A percentile compares a stretch with the other conserved stretches of the same genome.
Conservation (phyloP, 2,329 filamentous ascomycete species). For the Endothia cerciana region DNA sequence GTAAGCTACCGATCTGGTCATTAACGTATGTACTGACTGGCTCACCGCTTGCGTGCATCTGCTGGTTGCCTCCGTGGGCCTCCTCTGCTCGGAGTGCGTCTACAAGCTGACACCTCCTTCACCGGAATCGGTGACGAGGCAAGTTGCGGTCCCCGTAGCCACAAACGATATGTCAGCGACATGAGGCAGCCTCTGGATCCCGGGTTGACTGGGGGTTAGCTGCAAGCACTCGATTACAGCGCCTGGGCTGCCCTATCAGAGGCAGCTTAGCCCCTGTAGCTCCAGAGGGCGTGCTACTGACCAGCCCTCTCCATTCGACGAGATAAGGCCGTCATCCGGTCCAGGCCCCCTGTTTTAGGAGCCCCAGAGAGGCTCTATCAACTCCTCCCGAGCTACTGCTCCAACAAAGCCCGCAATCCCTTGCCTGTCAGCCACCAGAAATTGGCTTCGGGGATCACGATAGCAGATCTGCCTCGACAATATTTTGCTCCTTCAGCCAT, state of each 20-base stretch:
- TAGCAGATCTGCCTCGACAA: not conserved
- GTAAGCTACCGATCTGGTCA: not conserved
- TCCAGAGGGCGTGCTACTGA: conserved; percentile 10
- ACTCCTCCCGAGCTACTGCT: not conserved
- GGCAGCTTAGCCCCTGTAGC: not conserved
- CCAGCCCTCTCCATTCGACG: conserved; percentile 24
- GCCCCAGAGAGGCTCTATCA: conserved; percentile 10
- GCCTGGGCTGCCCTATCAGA: conserved; percentile 7
- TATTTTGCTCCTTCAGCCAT: not conserved
- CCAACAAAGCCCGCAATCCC: too few relatives aligned
- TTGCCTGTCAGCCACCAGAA: conserved; percentile 19
- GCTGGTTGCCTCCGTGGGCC: conserved; percentile 6
- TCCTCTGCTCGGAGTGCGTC: not conserved
- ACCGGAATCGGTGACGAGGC: conserved; percentile 8
- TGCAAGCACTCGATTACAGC: conserved; percentile 14
- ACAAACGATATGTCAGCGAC: conserved; percentile 4
- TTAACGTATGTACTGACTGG: not conserved
- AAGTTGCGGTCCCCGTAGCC: not conserved
- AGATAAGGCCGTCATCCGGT: conserved; percentile 26
- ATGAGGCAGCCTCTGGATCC: not conserved
- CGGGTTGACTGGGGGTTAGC: not conserved
- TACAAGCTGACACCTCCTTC: not conserved
- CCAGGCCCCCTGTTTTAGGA: not conserved
- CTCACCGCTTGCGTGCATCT: conserved; percentile 23
- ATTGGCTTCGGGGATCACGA: conserved; percentile 2